phyloP scores from a whole-genome alignment of 2,329 filamentous ascomycete genomes.

The Knoxdaviesia capensis region DNA sequence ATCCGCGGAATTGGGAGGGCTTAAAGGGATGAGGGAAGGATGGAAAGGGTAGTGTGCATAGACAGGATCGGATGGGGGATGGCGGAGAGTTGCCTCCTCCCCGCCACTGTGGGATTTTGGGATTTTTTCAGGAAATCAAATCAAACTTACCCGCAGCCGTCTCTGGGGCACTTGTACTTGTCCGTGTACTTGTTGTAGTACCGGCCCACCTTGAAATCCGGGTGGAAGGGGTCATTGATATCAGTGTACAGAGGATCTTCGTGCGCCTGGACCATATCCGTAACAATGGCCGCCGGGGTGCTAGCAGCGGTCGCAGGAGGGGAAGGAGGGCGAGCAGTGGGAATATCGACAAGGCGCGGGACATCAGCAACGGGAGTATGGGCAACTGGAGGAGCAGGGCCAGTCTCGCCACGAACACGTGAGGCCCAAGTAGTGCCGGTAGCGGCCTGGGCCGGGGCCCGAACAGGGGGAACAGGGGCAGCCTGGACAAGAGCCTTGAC shows the following conservation, averaged over 20 bases:
- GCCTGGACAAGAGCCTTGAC: too few relatives aligned
- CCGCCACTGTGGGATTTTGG: too few relatives aligned
- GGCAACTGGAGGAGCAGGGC: neutral
- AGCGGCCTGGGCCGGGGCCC: too few relatives aligned
- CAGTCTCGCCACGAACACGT: neutral
- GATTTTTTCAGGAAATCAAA: too few relatives aligned
- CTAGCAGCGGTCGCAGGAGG: neutral
- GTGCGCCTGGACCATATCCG: neutral
- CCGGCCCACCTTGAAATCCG: slow-evolving; percentile 22
- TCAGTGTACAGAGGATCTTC: slow-evolving; percentile 5
- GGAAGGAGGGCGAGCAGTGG: neutral
- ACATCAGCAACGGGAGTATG: neutral
- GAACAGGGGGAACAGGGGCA: too few relatives aligned
- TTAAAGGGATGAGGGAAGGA: too few relatives aligned
- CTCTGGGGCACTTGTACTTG: slow-evolving; percentile 32
- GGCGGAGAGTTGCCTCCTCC: too few relatives aligned
- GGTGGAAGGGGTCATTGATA: slow-evolving; percentile 22
- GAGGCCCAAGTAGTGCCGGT: too few relatives aligned
- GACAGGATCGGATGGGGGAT: too few relatives aligned
- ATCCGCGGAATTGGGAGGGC: too few relatives aligned
- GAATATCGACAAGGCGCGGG: neutral
- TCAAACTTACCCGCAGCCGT: slow-evolving; percentile 25
- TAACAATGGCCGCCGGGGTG: neutral
- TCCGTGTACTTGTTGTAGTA: slow-evolving; percentile 23
- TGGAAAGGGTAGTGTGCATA: too few relatives aligned